Percentiles rank a stretch among this genome's conserved stretches.
Conservation (phyloP, 768 basidiomycete species). For the Tephrocybe sp. region DNA sequence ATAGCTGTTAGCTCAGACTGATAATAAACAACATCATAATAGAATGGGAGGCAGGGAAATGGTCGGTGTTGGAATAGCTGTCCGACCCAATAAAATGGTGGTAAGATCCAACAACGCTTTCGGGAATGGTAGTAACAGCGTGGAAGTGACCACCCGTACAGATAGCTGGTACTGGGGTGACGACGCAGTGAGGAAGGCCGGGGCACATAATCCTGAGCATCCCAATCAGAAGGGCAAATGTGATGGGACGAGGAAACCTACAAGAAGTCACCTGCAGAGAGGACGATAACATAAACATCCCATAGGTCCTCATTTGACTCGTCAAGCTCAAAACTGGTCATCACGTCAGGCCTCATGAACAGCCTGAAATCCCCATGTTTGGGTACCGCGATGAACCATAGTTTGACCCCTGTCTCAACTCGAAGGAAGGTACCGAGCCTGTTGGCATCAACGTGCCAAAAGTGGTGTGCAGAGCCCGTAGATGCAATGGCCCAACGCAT, state of each 20-base stretch:
- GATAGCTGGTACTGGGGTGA: not conserved
- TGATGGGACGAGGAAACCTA: not conserved
- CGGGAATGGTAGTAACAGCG: not conserved
- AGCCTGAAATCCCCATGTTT: not conserved
- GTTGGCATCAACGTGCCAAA: not conserved
- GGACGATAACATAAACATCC: not conserved
- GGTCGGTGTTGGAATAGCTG: not conserved
- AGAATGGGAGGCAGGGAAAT: not conserved
- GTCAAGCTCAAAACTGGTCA: not conserved
- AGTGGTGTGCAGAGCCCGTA: not conserved
- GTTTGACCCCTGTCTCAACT: not conserved
- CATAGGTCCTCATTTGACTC: not conserved
- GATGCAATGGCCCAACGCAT: constrained; percentile 4
- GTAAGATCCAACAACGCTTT: not conserved
- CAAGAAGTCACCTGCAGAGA: not conserved
- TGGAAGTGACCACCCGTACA: not conserved
- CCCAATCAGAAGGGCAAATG: not conserved
- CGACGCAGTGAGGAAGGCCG: not conserved
- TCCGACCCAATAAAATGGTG: not conserved
- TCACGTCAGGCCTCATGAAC: not conserved
- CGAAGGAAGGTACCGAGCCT: not conserved
- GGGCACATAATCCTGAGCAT: not conserved
- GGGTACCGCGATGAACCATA: not conserved
- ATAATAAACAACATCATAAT: not conserved
- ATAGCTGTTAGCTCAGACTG: not conserved